phyloP scores from a whole-genome alignment of 345 rosid species.

The Eutrema japonicum region DNA sequence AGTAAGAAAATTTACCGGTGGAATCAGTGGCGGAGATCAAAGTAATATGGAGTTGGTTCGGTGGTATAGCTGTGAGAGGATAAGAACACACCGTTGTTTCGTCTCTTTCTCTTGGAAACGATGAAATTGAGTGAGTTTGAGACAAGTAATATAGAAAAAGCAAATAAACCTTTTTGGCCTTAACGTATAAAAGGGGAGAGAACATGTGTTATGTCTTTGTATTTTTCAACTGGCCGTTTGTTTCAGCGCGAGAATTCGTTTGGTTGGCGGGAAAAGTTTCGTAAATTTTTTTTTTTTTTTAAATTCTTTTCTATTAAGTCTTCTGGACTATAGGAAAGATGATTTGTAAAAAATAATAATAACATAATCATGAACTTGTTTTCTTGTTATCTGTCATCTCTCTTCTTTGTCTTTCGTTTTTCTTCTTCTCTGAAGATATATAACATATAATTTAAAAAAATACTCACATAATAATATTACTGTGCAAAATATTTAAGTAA shows the following conservation, averaged over 20 bases:
- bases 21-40: slow-evolving; percentile 6
- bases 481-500: too few relatives aligned
- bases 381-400: not conserved
- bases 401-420: not conserved
- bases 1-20: slow-evolving; percentile 13
- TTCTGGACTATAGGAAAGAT: not conserved
- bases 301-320: not conserved
- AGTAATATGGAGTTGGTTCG: slow-evolving; percentile 11
- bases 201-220: not conserved
- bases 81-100: slow-evolving; percentile 33
- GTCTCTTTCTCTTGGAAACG: slow-evolving; percentile 31
- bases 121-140: slow-evolving; percentile 28
- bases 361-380: not conserved
- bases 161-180: slow-evolving; percentile 10
- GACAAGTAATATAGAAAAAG: slow-evolving; percentile 20
- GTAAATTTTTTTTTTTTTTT: rapidly evolving
- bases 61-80: slow-evolving; percentile 31
- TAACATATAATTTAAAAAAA: too few relatives aligned
- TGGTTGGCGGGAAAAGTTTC: slow-evolving; percentile 41
- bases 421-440: not conserved
- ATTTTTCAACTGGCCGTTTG: not conserved
- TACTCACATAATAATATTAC: too few relatives aligned
- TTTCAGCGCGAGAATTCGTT: slow-evolving; percentile 1
- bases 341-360: not conserved
- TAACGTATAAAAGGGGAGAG: slow-evolving; percentile 2